Evolutionary conservation across 306 rosid genomes (phyloP).

Genomic region (Sicyos edulis): DNA sequence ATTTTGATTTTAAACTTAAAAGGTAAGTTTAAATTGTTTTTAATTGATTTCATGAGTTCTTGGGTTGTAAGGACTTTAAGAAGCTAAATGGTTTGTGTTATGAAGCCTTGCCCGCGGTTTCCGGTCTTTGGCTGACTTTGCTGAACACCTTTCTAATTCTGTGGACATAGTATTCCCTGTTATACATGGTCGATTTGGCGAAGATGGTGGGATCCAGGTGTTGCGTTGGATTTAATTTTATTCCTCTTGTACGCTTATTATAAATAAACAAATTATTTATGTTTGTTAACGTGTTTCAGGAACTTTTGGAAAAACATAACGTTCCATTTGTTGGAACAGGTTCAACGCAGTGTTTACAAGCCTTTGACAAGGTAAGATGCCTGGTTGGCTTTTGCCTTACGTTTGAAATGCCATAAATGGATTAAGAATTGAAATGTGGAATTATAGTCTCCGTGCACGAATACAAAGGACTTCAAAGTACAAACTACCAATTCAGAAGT

Average conservation of each 20-base stretch:
- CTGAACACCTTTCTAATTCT: conserved; percentile 62
- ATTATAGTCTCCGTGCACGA: neutral
- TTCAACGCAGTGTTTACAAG: conserved; percentile 70
- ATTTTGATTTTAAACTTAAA: conserved; percentile 92
- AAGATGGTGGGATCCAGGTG: conserved; percentile 98
- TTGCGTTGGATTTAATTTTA: conserved; percentile 12
- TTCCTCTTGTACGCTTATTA: neutral
- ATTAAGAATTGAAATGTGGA: neutral
- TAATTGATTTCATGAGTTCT: neutral
- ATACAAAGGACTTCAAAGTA: neutral
- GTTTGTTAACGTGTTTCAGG: conserved; percentile 41
- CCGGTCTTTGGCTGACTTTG: conserved; percentile 57
- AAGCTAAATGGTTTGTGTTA: conserved; percentile 25
- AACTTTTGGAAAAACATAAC: conserved; percentile 65
- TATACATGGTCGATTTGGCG: conserved; percentile 90
- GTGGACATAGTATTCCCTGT: conserved; percentile 92
- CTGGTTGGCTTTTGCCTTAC: neutral
- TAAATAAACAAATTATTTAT: neutral
- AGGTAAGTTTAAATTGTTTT: conserved; percentile 38
- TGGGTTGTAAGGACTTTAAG: neutral
- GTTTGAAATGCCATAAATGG: neutral
- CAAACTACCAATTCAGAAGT: neutral
- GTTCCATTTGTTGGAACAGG: conserved; percentile 93
- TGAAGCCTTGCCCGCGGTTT: conserved; percentile 90
- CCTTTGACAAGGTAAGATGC: conserved; percentile 76